Evolutionary conservation across 192 early-diverging fungal species (phyloP).

Genomic region (Gonapodya sp.): DNA sequence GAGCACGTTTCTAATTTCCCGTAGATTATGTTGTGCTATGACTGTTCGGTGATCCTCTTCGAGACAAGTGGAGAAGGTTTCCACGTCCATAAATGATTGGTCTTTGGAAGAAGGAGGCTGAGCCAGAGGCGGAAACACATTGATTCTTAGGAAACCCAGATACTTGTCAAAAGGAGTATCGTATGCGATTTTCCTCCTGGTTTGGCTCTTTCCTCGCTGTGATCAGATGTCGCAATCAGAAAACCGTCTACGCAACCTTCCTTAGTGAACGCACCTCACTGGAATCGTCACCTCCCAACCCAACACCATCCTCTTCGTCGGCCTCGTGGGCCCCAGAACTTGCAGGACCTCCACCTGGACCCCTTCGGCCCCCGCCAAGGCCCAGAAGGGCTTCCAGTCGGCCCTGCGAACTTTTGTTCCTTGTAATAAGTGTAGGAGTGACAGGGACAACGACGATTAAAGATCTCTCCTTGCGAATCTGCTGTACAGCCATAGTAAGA

Average conservation of each 20-base stretch:
- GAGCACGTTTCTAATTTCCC: background rate
- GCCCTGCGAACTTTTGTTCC: background rate
- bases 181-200: background rate
- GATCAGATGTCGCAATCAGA: background rate
- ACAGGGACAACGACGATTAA: background rate
- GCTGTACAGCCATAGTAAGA: background rate
- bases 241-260: background rate
- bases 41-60: background rate
- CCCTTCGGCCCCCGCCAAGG: background rate
- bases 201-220: background rate
- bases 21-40: background rate
- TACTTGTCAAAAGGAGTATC: slow-evolving; percentile 6
- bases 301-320: background rate
- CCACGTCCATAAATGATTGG: background rate
- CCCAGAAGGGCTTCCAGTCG: background rate
- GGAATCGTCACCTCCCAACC: background rate
- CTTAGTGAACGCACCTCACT: too few species aligned
- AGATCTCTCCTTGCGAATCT: background rate
- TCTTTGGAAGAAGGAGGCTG: background rate
- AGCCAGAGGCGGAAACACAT: background rate
- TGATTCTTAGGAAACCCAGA: background rate
- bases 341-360: background rate
- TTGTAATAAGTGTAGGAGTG: background rate
- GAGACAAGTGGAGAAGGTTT: background rate
- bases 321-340: background rate